Conservation (phyloP, 2,329 filamentous ascomycete species). For the Trichoderma sp. region DNA sequence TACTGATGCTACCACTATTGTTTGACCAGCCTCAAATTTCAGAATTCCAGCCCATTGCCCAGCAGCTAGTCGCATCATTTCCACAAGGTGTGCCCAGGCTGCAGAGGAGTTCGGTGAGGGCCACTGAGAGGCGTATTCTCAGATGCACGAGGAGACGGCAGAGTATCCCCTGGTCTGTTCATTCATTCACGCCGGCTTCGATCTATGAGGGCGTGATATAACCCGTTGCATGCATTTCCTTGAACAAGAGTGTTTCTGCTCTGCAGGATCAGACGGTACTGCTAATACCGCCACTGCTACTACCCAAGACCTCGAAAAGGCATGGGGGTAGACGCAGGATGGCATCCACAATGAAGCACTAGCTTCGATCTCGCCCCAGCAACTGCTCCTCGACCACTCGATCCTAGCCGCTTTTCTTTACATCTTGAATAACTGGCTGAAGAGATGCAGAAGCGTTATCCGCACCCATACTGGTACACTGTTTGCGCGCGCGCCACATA, state of each 20-base stretch:
- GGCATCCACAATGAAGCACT: conserved; percentile 16
- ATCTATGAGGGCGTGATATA: neutral
- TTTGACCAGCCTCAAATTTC: neutral
- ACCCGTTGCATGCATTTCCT: neutral
- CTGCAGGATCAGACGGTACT: neutral
- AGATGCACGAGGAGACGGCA: neutral
- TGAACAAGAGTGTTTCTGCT: neutral
- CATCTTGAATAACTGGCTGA: neutral
- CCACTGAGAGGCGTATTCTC: neutral
- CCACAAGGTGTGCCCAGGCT: neutral
- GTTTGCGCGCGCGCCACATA: neutral
- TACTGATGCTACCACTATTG: neutral
- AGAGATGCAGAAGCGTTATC: neutral
- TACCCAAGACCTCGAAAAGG: neutral
- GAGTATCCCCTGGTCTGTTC: neutral
- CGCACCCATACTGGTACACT: neutral
- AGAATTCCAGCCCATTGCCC: neutral
- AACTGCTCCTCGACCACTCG: neutral
- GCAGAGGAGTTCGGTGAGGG: neutral
- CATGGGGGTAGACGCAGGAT: neutral
- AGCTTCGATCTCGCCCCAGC: conserved; percentile 16
- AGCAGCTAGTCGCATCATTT: neutral
- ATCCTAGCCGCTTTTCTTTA: neutral
- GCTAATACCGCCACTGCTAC: neutral
- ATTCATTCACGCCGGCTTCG: neutral